Percentiles rank a stretch among this genome's conserved stretches.
These are phyloP conservation scores for Boletus semigastroideus DNA, from an alignment of 1,284 basidiomycete genomes.

Conservation along the genomic window DNA sequence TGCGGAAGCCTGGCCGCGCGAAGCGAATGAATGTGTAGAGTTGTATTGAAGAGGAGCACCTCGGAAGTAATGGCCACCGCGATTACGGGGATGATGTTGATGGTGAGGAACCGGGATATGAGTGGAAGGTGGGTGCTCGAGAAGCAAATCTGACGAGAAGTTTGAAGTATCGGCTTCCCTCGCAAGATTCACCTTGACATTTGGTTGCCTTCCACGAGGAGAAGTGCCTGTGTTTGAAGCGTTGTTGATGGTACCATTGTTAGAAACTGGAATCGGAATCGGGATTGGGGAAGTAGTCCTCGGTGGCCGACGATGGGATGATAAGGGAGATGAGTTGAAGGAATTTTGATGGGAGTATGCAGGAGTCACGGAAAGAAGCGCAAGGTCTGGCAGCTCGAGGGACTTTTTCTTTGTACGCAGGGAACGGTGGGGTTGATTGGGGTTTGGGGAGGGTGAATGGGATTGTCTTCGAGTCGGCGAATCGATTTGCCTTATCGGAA, in stretches of 20 bases:
- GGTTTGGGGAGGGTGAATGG: slow-evolving; percentile 36
- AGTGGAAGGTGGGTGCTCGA: slow-evolving; percentile 41
- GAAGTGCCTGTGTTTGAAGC: slow-evolving; percentile 36
- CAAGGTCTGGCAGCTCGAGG: slow-evolving; percentile 75
- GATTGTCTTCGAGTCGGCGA: slow-evolving; percentile 13
- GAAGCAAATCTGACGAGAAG: slow-evolving; percentile 39
- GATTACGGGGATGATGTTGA: slow-evolving; percentile 34
- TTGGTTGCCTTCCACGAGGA: slow-evolving; percentile 33
- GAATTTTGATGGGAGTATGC: slow-evolving; percentile 39
- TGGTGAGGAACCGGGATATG: slow-evolving; percentile 42
- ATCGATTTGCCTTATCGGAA: slow-evolving; percentile 28
- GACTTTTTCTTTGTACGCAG: slow-evolving; percentile 70
- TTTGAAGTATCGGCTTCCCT: slow-evolving; percentile 32
- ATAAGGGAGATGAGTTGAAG: slow-evolving; percentile 41
- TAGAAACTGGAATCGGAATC: slow-evolving; percentile 40
- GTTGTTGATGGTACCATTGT: slow-evolving; percentile 37
- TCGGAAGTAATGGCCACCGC: slow-evolving; percentile 31
- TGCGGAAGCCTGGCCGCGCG: slow-evolving; percentile 26
- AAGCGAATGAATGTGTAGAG: slow-evolving; percentile 40
- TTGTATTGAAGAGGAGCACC: slow-evolving; percentile 34
- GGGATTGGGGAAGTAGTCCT: slow-evolving; percentile 48
- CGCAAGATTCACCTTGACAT: slow-evolving; percentile 29
- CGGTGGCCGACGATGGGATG: slow-evolving; percentile 42
- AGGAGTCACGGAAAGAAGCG: slow-evolving; percentile 55
- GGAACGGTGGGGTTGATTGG: slow-evolving; percentile 46